phyloP scores from a whole-genome alignment of 2,329 filamentous ascomycete species.

The Sporothrix inflata region DNA sequence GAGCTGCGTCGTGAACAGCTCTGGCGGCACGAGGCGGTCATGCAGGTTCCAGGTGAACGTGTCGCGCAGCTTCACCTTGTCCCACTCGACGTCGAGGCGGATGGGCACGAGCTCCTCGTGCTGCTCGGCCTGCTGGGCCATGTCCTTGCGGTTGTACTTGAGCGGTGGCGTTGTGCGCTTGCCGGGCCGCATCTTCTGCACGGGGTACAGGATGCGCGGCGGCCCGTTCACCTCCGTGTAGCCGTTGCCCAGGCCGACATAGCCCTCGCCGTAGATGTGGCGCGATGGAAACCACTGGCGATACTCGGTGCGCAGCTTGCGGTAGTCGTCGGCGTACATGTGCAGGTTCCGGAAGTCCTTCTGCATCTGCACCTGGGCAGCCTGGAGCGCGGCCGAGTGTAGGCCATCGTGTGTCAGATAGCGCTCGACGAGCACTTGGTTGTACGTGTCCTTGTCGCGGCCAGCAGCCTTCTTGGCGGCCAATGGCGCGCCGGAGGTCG shows the following conservation, averaged over 20 bases:
- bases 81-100: constrained; percentile 89
- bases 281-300: constrained; percentile 59
- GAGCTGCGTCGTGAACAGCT: constrained; percentile 84
- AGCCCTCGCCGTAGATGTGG: constrained; percentile 72
- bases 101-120: constrained; percentile 90
- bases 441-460: constrained; percentile 61
- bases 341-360: constrained; percentile 49
- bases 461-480: constrained; percentile 30
- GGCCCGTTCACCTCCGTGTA: constrained; percentile 72
- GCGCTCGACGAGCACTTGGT: constrained; percentile 57
- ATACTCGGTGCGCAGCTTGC: constrained; percentile 59
- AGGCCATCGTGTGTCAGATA: constrained; percentile 59
- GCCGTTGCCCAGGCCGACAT: constrained; percentile 86
- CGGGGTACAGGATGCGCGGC: constrained; percentile 77
- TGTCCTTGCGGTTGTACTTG: constrained; percentile 76
- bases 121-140: constrained; percentile 84
- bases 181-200: constrained; percentile 74
- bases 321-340: constrained; percentile 71
- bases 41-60: constrained; percentile 99
- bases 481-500: constrained; percentile 16
- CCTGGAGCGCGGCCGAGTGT: constrained; percentile 57
- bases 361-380: constrained; percentile 60
- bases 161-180: constrained; percentile 74
- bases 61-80: constrained; percentile 92
- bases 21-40: constrained; percentile 77